These are phyloP conservation scores for Saccharum officinarum DNA, from an alignment of 176 grass and related monocot species.

Conservation along the genomic window DNA sequence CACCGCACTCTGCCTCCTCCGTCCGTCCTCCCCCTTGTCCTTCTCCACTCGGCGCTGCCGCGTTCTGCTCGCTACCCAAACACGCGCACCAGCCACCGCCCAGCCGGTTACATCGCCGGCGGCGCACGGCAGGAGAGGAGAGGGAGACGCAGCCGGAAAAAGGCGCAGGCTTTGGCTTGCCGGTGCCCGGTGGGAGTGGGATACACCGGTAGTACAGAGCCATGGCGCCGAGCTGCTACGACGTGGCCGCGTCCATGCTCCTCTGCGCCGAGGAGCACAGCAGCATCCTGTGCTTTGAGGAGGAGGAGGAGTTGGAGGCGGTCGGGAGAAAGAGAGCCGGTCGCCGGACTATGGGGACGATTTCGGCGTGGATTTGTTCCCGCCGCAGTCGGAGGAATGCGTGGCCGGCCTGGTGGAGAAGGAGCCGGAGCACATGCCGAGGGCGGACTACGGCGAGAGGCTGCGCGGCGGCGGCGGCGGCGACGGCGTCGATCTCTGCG, in stretches of 20 bases:
- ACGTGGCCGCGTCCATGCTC: constrained; percentile 68
- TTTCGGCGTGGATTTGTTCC: constrained; percentile 53
- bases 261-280: constrained; percentile 85
- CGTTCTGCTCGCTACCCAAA: constrained; percentile 21
- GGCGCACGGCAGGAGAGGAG: background rate
- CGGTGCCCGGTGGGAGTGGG: background rate
- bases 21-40: background rate
- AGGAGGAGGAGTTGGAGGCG: constrained; percentile 20
- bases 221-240: constrained; percentile 75
- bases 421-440: constrained; percentile 65
- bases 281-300: constrained; percentile 68
- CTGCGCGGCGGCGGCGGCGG: constrained; percentile 52
- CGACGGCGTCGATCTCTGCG: constrained; percentile 37
- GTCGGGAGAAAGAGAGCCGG: constrained; percentile 33
- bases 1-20: no score
- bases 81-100: constrained; percentile 27
- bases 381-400: constrained; percentile 69
- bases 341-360: constrained; percentile 24
- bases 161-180: background rate
- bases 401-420: constrained; percentile 52
- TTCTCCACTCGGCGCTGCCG: constrained; percentile 11
- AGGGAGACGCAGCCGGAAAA: background rate
- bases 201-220: background rate
- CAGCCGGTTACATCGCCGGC: background rate
- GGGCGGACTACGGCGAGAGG: constrained; percentile 64